Conservation (phyloP, 2,329 filamentous ascomycete species). For the Elsinoe batatas region DNA sequence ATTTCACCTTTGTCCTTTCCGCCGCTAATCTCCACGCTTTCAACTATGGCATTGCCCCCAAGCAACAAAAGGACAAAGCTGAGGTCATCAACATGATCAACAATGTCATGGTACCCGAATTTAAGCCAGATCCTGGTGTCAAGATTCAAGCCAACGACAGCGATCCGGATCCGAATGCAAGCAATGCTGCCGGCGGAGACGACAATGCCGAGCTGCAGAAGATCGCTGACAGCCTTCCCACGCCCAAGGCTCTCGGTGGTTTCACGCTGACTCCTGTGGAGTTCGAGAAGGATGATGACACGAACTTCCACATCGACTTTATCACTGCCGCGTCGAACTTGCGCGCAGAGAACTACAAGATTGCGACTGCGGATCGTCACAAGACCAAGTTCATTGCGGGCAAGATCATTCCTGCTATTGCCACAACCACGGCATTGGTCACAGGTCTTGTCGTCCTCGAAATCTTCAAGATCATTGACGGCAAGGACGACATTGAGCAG, state of each 20-base stretch:
- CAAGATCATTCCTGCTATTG: slow-evolving; percentile 98
- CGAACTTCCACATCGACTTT: slow-evolving; percentile 97
- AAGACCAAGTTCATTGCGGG: slow-evolving; percentile 99
- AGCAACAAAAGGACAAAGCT: slow-evolving; percentile 52
- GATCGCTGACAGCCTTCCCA: slow-evolving; percentile 62
- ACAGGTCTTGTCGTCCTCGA: slow-evolving; percentile 89
- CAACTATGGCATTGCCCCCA: slow-evolving; percentile 95
- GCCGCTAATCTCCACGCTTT: slow-evolving; percentile 90
- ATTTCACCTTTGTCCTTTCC: slow-evolving; percentile 78
- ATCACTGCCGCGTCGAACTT: slow-evolving; percentile 96
- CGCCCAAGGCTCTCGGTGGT: slow-evolving; percentile 69
- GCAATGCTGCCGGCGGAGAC: slow-evolving; percentile 39
- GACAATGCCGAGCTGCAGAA: slow-evolving; percentile 68
- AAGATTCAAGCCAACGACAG: slow-evolving; percentile 96
- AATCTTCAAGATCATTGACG: slow-evolving; percentile 92
- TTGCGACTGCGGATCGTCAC: slow-evolving; percentile 81
- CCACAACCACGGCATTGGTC: slow-evolving; percentile 90
- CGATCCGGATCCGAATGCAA: slow-evolving; percentile 83
- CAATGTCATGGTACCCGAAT: slow-evolving; percentile 92
- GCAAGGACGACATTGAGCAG: slow-evolving; percentile 92
- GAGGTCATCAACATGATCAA: slow-evolving; percentile 74
- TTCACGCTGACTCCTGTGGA: slow-evolving; percentile 89
- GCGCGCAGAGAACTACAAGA: slow-evolving; percentile 96
- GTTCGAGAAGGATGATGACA: slow-evolving; percentile 98
- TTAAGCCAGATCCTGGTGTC: slow-evolving; percentile 77